Evolutionary conservation across 495 filamentous ascomycete genomes (phyloP).

Genomic region (Penicillium coffeae): DNA sequence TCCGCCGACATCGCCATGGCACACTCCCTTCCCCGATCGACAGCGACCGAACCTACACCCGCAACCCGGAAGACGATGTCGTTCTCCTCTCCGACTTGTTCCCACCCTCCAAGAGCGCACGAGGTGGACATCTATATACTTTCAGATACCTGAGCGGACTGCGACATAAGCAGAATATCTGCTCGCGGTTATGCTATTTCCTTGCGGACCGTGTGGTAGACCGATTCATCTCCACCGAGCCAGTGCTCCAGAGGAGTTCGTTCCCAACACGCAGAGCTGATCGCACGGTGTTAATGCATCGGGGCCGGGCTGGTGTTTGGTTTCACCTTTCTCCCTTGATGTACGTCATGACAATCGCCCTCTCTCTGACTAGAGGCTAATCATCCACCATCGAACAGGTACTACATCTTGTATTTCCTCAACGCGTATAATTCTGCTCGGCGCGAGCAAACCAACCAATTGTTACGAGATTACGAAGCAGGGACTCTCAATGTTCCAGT

Average conservation of each 20-base stretch:
- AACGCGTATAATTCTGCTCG: slow-evolving; percentile 39
- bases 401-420: slow-evolving; percentile 41
- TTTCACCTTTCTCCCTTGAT: slow-evolving; percentile 42
- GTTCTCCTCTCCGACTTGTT: slow-evolving; percentile 46
- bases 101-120: slow-evolving; percentile 40
- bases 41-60: slow-evolving; percentile 37
- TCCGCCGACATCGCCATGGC: slow-evolving; percentile 42
- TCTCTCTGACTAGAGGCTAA: not conserved
- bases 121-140: slow-evolving; percentile 43
- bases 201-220: slow-evolving; percentile 44
- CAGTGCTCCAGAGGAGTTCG: slow-evolving; percentile 26
- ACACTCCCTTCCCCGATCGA: slow-evolving; percentile 44
- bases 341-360: slow-evolving; percentile 19
- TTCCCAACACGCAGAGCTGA: slow-evolving; percentile 31
- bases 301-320: slow-evolving; percentile 31
- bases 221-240: slow-evolving; percentile 32
- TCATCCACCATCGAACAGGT: slow-evolving; percentile 22
- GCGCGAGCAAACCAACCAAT: slow-evolving; percentile 39
- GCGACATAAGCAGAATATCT: slow-evolving; percentile 37
- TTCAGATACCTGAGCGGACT: slow-evolving; percentile 40
- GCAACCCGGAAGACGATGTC: slow-evolving; percentile 43
- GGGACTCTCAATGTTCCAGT: slow-evolving; percentile 38
- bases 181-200: slow-evolving; percentile 39
- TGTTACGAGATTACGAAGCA: slow-evolving; percentile 40
- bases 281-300: slow-evolving; percentile 31